Evolutionary conservation across 768 basidiomycete genomes (phyloP).

Genomic region (Termitomyces sp.): DNA sequence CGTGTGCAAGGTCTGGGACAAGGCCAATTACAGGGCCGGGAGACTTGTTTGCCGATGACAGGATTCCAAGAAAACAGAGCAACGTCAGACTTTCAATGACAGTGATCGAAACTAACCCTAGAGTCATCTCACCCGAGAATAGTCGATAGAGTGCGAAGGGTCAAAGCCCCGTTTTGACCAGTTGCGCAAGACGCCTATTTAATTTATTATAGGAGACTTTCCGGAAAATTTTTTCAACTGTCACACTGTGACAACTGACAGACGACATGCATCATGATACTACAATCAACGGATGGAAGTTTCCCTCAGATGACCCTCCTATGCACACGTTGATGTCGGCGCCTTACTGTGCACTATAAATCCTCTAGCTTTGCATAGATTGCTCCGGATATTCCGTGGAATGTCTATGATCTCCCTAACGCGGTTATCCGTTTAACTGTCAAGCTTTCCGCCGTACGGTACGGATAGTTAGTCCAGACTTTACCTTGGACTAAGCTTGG

Average conservation of each 20-base stretch:
- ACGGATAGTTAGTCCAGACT: neutral
- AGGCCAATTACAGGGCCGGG: neutral
- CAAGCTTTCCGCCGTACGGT: neutral
- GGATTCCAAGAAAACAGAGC: neutral
- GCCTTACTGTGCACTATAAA: conserved; percentile 2
- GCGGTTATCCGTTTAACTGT: neutral
- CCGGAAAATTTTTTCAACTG: neutral
- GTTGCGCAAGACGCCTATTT: no score
- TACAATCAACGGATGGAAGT: neutral
- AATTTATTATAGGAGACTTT: no score
- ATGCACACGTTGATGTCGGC: conserved; percentile 8
- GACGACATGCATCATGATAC: neutral
- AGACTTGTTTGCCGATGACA: neutral
- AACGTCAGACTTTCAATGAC: neutral
- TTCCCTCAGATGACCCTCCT: neutral
- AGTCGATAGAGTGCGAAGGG: no score
- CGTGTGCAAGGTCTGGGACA: neutral
- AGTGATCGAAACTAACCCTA: neutral
- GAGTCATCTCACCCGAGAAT: neutral
- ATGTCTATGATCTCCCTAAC: neutral
- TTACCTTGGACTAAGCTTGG: neutral
- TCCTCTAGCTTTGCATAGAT: neutral
- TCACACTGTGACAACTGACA: conserved; percentile 1
- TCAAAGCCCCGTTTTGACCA: neutral
- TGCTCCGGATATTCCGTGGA: conserved; percentile 1